phyloP scores from a whole-genome alignment of 768 basidiomycete species.

The Nidularia pulvinata region DNA sequence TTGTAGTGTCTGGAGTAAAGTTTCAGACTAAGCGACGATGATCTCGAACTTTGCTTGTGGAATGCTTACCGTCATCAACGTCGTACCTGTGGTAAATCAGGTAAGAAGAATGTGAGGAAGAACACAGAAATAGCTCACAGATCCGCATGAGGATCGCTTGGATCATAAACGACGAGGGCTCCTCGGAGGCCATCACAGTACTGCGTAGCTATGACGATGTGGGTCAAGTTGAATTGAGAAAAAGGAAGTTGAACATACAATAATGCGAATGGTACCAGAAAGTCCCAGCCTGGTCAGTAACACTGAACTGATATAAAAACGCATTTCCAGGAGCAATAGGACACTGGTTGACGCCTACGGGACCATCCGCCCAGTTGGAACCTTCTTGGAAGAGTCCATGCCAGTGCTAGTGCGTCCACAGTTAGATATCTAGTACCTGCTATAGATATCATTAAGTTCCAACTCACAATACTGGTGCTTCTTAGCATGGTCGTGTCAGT shows the following conservation, averaged over 20 bases:
- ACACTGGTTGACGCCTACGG: constrained; percentile 41
- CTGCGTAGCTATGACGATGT: constrained; percentile 26
- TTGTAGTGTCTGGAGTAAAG: constrained; percentile 28
- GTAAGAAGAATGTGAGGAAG: not conserved
- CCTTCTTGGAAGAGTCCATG: constrained; percentile 46
- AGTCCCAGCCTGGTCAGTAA: constrained; percentile 23
- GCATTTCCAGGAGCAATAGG: constrained; percentile 38
- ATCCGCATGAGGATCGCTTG: constrained; percentile 23
- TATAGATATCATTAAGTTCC: not conserved
- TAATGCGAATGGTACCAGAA: constrained; percentile 36
- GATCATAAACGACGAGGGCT: constrained; percentile 34
- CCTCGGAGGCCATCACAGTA: constrained; percentile 48
- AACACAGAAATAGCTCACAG: constrained; percentile 20
- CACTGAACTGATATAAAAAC: constrained; percentile 40
- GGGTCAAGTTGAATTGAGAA: not conserved
- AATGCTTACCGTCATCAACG: constrained; percentile 29
- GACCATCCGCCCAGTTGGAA: constrained; percentile 46
- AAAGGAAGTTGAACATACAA: constrained; percentile 16
- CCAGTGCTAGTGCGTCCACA: constrained; percentile 36
- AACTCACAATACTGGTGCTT: constrained; percentile 22
- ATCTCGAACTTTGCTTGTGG: not conserved
- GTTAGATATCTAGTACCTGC: not conserved
- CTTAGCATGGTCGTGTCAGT: constrained; percentile 32
- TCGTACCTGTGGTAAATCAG: constrained; percentile 6
- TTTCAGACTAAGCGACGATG: not conserved